Evolutionary conservation across 2,329 filamentous ascomycete genomes (phyloP).

Genomic region (Pseudocercospora cruenta): DNA sequence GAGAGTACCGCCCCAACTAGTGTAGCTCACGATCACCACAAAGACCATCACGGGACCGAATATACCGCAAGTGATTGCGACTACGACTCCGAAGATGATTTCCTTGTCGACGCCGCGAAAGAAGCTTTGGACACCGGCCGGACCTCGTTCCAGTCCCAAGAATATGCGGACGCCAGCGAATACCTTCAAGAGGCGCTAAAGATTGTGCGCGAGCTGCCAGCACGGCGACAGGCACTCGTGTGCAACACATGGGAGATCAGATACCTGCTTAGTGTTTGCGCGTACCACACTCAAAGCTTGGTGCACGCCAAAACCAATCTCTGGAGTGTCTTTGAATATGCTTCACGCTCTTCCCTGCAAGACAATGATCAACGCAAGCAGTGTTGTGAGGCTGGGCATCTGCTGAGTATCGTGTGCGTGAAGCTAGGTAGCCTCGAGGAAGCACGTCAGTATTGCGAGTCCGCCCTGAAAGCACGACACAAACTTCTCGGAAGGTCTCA

Average conservation of each 20-base stretch:
- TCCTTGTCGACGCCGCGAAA: slow-evolving; percentile 34
- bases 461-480: slow-evolving; percentile 20
- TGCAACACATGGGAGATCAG: slow-evolving; percentile 34
- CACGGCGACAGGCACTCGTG: slow-evolving; percentile 24
- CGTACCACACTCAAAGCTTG: slow-evolving; percentile 32
- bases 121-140: slow-evolving; percentile 33
- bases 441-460: slow-evolving; percentile 21
- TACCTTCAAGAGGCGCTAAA: slow-evolving; percentile 36
- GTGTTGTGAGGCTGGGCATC: slow-evolving; percentile 22
- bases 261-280: slow-evolving; percentile 37
- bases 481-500: slow-evolving; percentile 19
- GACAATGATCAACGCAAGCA: slow-evolving; percentile 11
- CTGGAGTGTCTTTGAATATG: slow-evolving; percentile 8
- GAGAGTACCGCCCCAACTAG: slow-evolving; percentile 2
- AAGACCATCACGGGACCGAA: neutral
- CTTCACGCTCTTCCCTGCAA: neutral
- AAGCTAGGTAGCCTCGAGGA: slow-evolving; percentile 20
- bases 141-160: slow-evolving; percentile 30
- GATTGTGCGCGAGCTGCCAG: slow-evolving; percentile 31
- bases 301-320: slow-evolving; percentile 32
- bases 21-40: neutral
- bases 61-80: neutral
- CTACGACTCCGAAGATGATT: slow-evolving; percentile 31
- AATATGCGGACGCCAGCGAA: slow-evolving; percentile 34
- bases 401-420: slow-evolving; percentile 17